Conservation (phyloP, 225 moss, liverwort and hornwort genomes). For the Physcomitrium patens region DNA sequence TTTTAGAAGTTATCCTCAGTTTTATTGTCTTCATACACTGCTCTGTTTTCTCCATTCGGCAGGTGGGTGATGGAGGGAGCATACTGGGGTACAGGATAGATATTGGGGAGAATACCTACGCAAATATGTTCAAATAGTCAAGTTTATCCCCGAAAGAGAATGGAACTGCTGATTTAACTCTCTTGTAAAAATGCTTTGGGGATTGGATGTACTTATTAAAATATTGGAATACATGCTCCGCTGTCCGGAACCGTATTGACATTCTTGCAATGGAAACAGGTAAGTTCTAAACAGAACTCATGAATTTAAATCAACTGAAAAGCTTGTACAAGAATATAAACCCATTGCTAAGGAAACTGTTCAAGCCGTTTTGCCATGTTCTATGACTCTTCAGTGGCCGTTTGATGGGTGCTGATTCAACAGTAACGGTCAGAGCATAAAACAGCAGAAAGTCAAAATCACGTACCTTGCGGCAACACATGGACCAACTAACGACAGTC, state of each 20-base stretch:
- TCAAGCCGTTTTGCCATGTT: background rate
- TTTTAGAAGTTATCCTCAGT: too few species aligned
- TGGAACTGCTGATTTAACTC: too few species aligned
- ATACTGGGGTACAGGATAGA: too few species aligned
- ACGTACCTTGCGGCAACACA: background rate
- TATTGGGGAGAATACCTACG: too few species aligned
- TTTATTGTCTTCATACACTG: too few species aligned
- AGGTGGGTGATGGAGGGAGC: too few species aligned
- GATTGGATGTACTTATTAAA: too few species aligned
- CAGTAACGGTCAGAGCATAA: background rate
- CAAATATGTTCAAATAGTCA: too few species aligned
- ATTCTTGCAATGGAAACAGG: background rate
- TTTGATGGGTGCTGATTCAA: slow-evolving; percentile 17
- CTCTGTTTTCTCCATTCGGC: too few species aligned
- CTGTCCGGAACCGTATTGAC: slow-evolving; percentile 2
- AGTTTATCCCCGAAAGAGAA: too few species aligned
- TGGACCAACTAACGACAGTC: slow-evolving; percentile 21
- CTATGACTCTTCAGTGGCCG: slow-evolving; percentile 15
- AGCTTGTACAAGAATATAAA: background rate
- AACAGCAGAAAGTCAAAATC: background rate
- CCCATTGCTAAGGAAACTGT: slow-evolving; percentile 16
- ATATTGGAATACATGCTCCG: too few species aligned
- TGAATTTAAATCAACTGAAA: background rate
- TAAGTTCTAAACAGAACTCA: background rate
- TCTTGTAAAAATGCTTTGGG: too few species aligned